These are phyloP conservation scores for Lachancea quebecensis DNA, from an alignment of 805 yeast species.

Conservation along the genomic window DNA sequence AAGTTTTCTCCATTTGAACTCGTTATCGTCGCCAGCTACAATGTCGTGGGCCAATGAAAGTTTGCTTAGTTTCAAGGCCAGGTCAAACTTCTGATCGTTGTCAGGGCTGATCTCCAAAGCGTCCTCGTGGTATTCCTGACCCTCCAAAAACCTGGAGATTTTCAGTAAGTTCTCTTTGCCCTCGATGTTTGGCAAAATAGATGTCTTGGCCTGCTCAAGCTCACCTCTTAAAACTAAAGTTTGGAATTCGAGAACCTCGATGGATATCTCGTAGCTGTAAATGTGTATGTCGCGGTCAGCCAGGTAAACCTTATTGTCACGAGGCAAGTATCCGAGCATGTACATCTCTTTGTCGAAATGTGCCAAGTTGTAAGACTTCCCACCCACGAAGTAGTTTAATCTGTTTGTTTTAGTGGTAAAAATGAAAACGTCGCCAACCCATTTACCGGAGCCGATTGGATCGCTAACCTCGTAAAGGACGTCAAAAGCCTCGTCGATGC, in stretches of 20 bases:
- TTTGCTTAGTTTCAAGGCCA: constrained; percentile 72
- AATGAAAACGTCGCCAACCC: constrained; percentile 96
- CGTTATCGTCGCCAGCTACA: constrained; percentile 46
- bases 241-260: constrained; percentile 89
- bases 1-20: constrained; percentile 80
- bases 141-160: constrained; percentile 87
- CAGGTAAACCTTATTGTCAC: constrained; percentile 84
- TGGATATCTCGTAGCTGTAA: constrained; percentile 70
- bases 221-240: constrained; percentile 94
- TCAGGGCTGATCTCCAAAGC: constrained; percentile 82
- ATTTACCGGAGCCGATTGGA: constrained; percentile 76
- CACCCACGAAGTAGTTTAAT: constrained; percentile 91
- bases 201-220: constrained; percentile 67
- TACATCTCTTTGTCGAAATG: constrained; percentile 88
- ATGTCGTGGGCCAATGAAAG: constrained; percentile 65
- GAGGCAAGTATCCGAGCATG: constrained; percentile 80
- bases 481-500: constrained; percentile 80
- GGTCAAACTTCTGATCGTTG: constrained; percentile 83
- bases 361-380: constrained; percentile 82
- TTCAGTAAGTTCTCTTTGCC: constrained; percentile 58
- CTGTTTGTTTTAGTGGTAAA: constrained; percentile 84
- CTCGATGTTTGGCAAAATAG: constrained; percentile 52
- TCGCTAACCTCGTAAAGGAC: constrained; percentile 79
- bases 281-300: constrained; percentile 87
- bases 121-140: constrained; percentile 79